These are phyloP conservation scores for Tylopilus felleus DNA, from an alignment of 768 basidiomycete genomes.

Conservation along the genomic window DNA sequence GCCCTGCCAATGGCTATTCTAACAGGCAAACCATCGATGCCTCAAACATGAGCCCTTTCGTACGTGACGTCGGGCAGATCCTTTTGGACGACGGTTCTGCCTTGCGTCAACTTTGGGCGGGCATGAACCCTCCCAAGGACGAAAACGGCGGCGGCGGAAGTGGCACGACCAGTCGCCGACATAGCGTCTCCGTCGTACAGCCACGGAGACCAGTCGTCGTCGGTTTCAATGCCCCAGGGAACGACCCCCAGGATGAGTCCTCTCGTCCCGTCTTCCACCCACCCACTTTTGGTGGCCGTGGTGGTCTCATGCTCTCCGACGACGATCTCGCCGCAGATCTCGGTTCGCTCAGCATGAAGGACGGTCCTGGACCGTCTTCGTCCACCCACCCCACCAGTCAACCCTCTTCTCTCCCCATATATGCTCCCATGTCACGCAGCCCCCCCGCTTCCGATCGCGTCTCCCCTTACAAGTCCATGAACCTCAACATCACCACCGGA, in stretches of 20 bases:
- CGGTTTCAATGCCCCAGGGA: slow-evolving; percentile 39
- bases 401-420: slow-evolving; percentile 74
- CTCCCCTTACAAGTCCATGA: slow-evolving; percentile 60
- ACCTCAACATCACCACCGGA: slow-evolving; percentile 52
- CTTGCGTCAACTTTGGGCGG: slow-evolving; percentile 72
- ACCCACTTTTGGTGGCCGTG: slow-evolving; percentile 42
- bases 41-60: slow-evolving; percentile 83
- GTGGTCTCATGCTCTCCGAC: slow-evolving; percentile 68
- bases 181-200: slow-evolving; percentile 82
- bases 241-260: slow-evolving; percentile 42
- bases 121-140: slow-evolving; percentile 60
- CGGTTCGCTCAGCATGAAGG: slow-evolving; percentile 52
- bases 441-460: slow-evolving; percentile 51
- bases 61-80: slow-evolving; percentile 79
- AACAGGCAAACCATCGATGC: slow-evolving; percentile 46
- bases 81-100: slow-evolving; percentile 70
- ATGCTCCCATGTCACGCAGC: slow-evolving; percentile 64
- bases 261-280: slow-evolving; percentile 32
- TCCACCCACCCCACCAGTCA: slow-evolving; percentile 57
- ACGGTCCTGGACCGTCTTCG: slow-evolving; percentile 36
- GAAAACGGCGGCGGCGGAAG: slow-evolving; percentile 65
- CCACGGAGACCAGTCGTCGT: slow-evolving; percentile 63
- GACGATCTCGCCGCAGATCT: slow-evolving; percentile 79
- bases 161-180: slow-evolving; percentile 78
- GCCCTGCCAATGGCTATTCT: slow-evolving; percentile 46